Percentiles rank a stretch among this genome's conserved stretches.
These are phyloP conservation scores for Styphnolobium japonicum DNA, from an alignment of 306 rosid genomes.

Conservation along the genomic window DNA sequence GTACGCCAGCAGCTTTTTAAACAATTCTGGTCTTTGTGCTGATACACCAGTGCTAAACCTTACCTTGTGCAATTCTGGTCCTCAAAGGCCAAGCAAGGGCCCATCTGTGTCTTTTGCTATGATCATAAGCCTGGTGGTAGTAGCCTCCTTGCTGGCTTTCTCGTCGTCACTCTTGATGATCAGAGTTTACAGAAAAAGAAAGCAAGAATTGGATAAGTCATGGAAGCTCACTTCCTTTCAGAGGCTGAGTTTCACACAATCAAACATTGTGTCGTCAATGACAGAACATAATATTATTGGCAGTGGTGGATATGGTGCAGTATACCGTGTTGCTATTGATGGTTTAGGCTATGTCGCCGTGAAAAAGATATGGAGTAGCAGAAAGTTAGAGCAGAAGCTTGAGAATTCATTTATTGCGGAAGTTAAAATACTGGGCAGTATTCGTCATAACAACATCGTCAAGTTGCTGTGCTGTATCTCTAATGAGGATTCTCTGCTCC, in stretches of 20 bases:
- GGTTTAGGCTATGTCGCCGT: conserved; percentile 56
- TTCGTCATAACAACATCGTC: conserved; percentile 79
- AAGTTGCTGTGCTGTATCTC: conserved; percentile 69
- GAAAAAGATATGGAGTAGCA: conserved; percentile 56
- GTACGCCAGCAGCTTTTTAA: conserved; percentile 45
- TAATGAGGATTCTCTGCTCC: conserved; percentile 55
- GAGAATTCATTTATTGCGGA: conserved; percentile 71
- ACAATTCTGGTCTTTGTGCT: conserved; percentile 52
- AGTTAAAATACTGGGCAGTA: conserved; percentile 62
- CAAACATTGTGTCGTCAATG: conserved; percentile 51
- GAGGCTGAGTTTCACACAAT: conserved; percentile 54
- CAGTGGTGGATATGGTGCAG: conserved; percentile 80
- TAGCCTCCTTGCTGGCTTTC: conserved; percentile 3
- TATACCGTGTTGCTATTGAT: conserved; percentile 51
- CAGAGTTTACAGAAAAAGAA: conserved; percentile 24
- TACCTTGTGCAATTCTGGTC: conserved; percentile 34
- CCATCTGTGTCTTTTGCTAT: conserved; percentile 45
- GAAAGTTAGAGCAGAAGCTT: conserved; percentile 55
- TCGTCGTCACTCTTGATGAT: conserved; percentile 7
- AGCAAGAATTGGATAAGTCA: conserved; percentile 15
- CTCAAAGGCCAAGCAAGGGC: conserved; percentile 29
- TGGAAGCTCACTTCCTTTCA: conserved; percentile 72
- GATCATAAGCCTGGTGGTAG: conserved; percentile 34
- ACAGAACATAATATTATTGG: conserved; percentile 59
- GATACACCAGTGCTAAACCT: conserved; percentile 16